Conservation (phyloP, 1,284 basidiomycete genomes). For the Fomitopsis palustris region DNA sequence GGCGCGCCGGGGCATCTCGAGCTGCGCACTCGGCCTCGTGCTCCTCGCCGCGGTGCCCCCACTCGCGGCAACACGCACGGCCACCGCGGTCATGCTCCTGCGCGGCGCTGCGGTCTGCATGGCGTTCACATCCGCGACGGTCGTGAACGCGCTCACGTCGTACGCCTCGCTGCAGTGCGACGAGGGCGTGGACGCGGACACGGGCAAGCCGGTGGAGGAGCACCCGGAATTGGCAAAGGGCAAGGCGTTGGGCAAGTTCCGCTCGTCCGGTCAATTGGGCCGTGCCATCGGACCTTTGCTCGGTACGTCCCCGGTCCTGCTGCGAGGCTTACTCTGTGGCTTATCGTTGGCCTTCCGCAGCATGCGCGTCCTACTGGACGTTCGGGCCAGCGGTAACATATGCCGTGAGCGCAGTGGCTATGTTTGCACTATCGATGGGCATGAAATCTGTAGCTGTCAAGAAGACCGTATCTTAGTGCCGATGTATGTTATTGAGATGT, state of each 20-base stretch:
- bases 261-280: constrained; percentile 86
- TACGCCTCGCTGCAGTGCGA: constrained; percentile 86
- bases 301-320: constrained; percentile 44
- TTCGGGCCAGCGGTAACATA: constrained; percentile 83
- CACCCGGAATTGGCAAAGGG: constrained; percentile 77
- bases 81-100: constrained; percentile 55
- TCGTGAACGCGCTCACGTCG: constrained; percentile 86
- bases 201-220: constrained; percentile 49
- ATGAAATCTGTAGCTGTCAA: constrained; percentile 47
- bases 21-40: constrained; percentile 67
- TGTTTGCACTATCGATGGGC: constrained; percentile 49
- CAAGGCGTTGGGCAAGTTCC: constrained; percentile 79
- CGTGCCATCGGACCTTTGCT: constrained; percentile 85
- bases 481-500: not conserved
- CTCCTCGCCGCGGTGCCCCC: constrained; percentile 69
- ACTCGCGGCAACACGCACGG: constrained; percentile 40
- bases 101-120: constrained; percentile 76
- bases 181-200: constrained; percentile 55
- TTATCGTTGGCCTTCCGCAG: constrained; percentile 33
- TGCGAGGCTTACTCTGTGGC: not conserved
- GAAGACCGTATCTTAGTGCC: constrained; percentile 4
- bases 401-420: constrained; percentile 56
- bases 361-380: constrained; percentile 85
- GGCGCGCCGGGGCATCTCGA: constrained; percentile 71
- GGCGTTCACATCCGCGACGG: constrained; percentile 89